A percentile compares a stretch with the other conserved stretches of the same genome.
These are phyloP conservation scores for Chlorella sp. DNA, from an alignment of 139 green algal species.

Conservation along the genomic window DNA sequence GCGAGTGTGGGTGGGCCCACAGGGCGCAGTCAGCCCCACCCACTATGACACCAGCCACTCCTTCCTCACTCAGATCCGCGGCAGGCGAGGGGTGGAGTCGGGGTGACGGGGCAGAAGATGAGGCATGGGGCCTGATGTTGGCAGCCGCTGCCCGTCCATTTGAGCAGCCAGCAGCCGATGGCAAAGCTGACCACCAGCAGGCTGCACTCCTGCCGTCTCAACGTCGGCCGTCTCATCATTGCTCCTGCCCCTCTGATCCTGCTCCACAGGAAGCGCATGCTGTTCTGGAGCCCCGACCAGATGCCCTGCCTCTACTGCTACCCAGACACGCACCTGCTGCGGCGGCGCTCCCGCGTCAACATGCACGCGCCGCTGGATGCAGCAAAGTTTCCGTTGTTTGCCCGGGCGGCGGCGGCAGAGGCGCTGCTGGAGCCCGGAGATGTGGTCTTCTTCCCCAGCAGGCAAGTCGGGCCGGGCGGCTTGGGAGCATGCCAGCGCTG, in stretches of 20 bases:
- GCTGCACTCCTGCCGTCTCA: no score
- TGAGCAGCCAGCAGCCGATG: no score
- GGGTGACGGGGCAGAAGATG: no score
- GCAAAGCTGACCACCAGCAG: no score
- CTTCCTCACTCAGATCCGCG: conserved; percentile 27
- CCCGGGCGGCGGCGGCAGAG: neutral
- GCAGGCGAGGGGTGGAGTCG: neutral
- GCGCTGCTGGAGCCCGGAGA: conserved; percentile 22
- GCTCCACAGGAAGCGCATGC: conserved; percentile 26
- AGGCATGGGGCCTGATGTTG: no score
- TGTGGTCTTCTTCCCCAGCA: conserved; percentile 23
- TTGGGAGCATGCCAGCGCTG: no score
- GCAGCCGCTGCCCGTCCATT: no score
- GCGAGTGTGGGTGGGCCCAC: conserved; percentile 4
- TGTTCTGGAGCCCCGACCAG: conserved; percentile 24
- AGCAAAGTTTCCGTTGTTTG: conserved; percentile 14
- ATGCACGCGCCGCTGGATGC: conserved; percentile 18
- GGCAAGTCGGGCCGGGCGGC: no score
- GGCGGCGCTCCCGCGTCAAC: conserved; percentile 20
- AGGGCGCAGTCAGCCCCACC: conserved; percentile 8
- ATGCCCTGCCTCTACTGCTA: conserved; percentile 21
- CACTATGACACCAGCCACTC: conserved; percentile 27
- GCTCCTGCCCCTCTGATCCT: neutral
- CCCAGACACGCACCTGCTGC: conserved; percentile 29
- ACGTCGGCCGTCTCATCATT: no score